Conservation (phyloP, 306 rosid genomes). For the Castanea mollissima region DNA sequence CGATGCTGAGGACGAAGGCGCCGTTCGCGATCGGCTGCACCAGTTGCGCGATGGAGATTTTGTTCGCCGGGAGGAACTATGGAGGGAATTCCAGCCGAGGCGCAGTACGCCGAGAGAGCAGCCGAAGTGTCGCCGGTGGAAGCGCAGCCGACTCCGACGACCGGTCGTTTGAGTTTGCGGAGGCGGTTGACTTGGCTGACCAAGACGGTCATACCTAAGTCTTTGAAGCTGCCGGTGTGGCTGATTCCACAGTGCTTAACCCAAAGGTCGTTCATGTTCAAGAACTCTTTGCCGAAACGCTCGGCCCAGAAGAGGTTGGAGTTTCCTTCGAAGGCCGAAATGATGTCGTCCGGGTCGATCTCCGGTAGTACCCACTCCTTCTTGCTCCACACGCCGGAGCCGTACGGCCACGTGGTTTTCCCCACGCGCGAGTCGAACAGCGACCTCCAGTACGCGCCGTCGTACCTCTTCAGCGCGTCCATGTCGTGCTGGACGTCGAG, state of each 20-base stretch:
- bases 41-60: slow-evolving; percentile 74
- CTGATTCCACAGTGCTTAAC: slow-evolving; percentile 81
- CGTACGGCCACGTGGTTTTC: slow-evolving; percentile 82
- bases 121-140: slow-evolving; percentile 86
- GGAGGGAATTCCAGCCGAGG: slow-evolving; percentile 75
- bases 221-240: slow-evolving; percentile 82
- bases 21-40: slow-evolving; percentile 84
- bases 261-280: slow-evolving; percentile 82
- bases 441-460: slow-evolving; percentile 74
- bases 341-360: slow-evolving; percentile 66
- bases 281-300: slow-evolving; percentile 72
- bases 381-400: slow-evolving; percentile 91
- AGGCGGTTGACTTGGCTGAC: slow-evolving; percentile 80
- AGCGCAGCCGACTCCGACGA: slow-evolving; percentile 79
- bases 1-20: slow-evolving; percentile 67
- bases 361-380: slow-evolving; percentile 90
- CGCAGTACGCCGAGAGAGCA: slow-evolving; percentile 77
- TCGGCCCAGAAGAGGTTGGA: slow-evolving; percentile 90
- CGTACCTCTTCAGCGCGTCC: slow-evolving; percentile 47
- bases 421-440: slow-evolving; percentile 93
- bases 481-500: slow-evolving; percentile 82
- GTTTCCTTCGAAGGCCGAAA: slow-evolving; percentile 78
- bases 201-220: slow-evolving; percentile 79
- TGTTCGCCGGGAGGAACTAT: slow-evolving; percentile 83
- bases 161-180: slow-evolving; percentile 51